Base-by-base conservation (phyloP, 2,329 filamentous ascomycete species). In the Macrophomina phaseolina region DNA sequence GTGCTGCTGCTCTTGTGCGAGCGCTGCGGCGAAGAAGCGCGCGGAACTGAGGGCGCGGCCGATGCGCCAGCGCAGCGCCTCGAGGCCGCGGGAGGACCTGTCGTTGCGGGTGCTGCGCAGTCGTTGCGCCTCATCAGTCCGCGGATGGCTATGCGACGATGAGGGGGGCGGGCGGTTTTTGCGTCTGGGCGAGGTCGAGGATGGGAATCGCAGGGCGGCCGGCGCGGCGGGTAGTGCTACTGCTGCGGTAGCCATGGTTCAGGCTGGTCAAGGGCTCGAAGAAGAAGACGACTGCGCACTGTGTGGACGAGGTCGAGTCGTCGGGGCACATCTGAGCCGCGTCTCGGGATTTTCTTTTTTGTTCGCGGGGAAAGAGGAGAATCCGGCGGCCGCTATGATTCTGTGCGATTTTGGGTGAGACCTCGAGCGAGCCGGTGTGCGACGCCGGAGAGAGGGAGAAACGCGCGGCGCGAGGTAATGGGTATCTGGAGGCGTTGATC, bases 251-350 rank as follows among this genome's bases (percentile, higher is more conserved):
- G 61, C 61, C 61, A 64, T 64, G n/a, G 40, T 23, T 52, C 28
- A 48, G 42, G 16, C 9, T 14, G 30, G 30, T 49, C 32, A 32
- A 28, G n/a, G 28, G 32, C 23, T 36, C 34, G 30, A 48, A 38
- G 55, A 38, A 23, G 23, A 23, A 23, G 23, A 23, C 23, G 23
- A 3, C 16, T 40, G 49, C 61, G 60, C 60, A 64, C 61, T 64
- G 38, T 23, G 61, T 53, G 28, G 45, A 49, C 18, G 36, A 12
- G 11, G 61, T 64, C 5, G 48, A 42, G 18, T 11, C 18, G 48
- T 64, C 61, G 61, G 38, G 49, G 61, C 34, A 64, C 61, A 53
- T 64, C 61, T 64, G 61, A 64, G 61, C 61, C 60, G 38, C 34
- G 12, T 28, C n/a, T 53, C 28, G 12, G 49, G 28, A n/a, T 53